Conservation (phyloP, 2,329 filamentous ascomycete species). For the Fusarium clavum region DNA sequence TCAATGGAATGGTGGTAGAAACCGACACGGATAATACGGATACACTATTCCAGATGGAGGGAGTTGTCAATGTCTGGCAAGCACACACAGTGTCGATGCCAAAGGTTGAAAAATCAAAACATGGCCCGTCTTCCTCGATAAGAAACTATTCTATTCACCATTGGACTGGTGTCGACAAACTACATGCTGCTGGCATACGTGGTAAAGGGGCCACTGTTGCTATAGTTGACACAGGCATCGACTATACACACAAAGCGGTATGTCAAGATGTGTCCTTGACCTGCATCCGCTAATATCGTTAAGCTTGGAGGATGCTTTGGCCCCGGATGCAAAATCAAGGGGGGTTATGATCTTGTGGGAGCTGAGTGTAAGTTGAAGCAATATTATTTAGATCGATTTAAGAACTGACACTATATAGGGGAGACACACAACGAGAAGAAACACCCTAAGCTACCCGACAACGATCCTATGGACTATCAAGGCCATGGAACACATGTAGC, state of each 20-base stretch:
- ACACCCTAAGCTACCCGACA: slow-evolving; percentile 50
- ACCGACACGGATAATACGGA: slow-evolving; percentile 50
- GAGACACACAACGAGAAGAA: slow-evolving; percentile 47
- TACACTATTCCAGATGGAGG: slow-evolving; percentile 48
- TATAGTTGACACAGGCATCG: slow-evolving; percentile 55
- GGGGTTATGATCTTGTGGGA: slow-evolving; percentile 55
- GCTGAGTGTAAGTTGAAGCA: slow-evolving; percentile 44
- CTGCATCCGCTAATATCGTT: neutral
- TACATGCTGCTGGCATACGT: slow-evolving; percentile 53
- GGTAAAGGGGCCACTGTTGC: slow-evolving; percentile 55
- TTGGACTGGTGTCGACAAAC: slow-evolving; percentile 54
- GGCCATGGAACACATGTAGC: slow-evolving; percentile 58
- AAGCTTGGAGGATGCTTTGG: slow-evolving; percentile 56
- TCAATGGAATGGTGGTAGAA: slow-evolving; percentile 52
- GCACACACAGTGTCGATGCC: slow-evolving; percentile 45
- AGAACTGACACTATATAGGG: slow-evolving; percentile 44
- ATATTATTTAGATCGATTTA: neutral
- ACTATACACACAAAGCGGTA: slow-evolving; percentile 55
- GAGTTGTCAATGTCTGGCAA: slow-evolving; percentile 55
- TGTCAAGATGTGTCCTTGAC: neutral
- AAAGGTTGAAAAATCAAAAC: slow-evolving; percentile 21
- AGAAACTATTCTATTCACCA: slow-evolving; percentile 53
- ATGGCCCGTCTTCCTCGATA: slow-evolving; percentile 22
- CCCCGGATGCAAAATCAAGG: slow-evolving; percentile 53
- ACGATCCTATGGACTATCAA: slow-evolving; percentile 51